Conservation (phyloP, 2,329 filamentous ascomycete species). For the Sporothrix humicola region DNA sequence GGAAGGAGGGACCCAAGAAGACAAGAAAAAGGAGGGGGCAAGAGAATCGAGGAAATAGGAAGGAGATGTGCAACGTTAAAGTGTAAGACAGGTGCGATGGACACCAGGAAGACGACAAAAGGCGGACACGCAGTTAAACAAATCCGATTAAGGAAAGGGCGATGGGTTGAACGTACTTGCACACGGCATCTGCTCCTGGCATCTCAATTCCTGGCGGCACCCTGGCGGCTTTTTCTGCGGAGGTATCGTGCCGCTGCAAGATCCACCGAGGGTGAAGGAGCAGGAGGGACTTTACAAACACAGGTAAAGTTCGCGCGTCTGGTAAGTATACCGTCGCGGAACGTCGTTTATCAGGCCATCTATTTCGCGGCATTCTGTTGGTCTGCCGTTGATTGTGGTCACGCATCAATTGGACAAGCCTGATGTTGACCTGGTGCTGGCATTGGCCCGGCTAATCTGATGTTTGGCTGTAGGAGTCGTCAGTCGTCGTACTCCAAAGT, state of each 20-base stretch:
- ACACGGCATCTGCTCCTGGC: no score
- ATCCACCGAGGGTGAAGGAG: not conserved
- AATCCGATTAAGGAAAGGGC: not conserved
- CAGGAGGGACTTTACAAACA: not conserved
- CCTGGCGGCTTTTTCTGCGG: not conserved
- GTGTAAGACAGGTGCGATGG: not conserved
- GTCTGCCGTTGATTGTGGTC: not conserved
- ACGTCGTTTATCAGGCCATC: conserved; percentile 16
- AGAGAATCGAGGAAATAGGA: conserved; percentile 8
- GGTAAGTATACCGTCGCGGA: not conserved
- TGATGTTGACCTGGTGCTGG: not conserved
- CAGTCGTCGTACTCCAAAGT: no score
- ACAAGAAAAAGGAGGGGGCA: not conserved
- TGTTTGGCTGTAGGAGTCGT: no score
- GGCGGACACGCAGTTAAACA: not conserved
- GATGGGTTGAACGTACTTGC: not conserved
- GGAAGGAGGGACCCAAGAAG: not conserved
- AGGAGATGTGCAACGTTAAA: conserved; percentile 8
- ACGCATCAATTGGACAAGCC: not conserved
- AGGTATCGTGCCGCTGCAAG: conserved; percentile 16
- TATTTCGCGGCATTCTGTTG: not conserved
- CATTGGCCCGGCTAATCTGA: not conserved
- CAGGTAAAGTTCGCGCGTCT: not conserved
- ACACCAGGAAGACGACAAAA: not conserved
- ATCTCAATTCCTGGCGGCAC: no score